phyloP scores from a whole-genome alignment of 176 grass and related monocot genomes.

The Raddia guianensis region DNA sequence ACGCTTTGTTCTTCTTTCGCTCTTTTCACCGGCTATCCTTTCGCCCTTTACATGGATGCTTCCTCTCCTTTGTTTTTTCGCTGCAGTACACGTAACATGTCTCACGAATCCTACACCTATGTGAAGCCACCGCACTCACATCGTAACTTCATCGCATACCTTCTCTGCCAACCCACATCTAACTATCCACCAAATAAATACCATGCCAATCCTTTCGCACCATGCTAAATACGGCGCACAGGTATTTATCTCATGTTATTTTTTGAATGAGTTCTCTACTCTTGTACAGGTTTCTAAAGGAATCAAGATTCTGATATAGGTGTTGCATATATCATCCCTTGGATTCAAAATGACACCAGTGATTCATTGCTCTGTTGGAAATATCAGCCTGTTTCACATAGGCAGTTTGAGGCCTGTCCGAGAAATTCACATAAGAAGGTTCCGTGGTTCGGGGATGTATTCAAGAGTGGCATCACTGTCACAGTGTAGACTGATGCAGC shows the following conservation, averaged over 20 bases:
- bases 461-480: slow-evolving; percentile 40
- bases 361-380: slow-evolving; percentile 73
- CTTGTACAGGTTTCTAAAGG: slow-evolving; percentile 33
- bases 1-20: too few species aligned
- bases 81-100: too few species aligned
- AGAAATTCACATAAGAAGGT: slow-evolving; percentile 59
- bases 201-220: too few species aligned
- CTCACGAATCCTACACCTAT: too few species aligned
- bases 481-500: slow-evolving; percentile 43
- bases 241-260: not conserved
- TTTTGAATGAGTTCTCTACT: not conserved
- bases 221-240: too few species aligned
- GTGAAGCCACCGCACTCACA: too few species aligned
- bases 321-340: not conserved
- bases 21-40: too few species aligned
- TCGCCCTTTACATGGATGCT: too few species aligned
- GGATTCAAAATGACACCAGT: slow-evolving; percentile 73
- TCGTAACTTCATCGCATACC: too few species aligned
- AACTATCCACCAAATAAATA: too few species aligned
- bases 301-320: slow-evolving; percentile 32
- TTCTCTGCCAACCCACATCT: too few species aligned
- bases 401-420: slow-evolving; percentile 50
- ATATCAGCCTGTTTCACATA: slow-evolving; percentile 72
- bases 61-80: too few species aligned
- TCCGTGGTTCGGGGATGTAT: slow-evolving; percentile 48